Evolutionary conservation across 2,329 filamentous ascomycete genomes (phyloP), one percentile per base, ranked within the genome.

Genomic region (Aotearoamyces nothofagi): DNA sequence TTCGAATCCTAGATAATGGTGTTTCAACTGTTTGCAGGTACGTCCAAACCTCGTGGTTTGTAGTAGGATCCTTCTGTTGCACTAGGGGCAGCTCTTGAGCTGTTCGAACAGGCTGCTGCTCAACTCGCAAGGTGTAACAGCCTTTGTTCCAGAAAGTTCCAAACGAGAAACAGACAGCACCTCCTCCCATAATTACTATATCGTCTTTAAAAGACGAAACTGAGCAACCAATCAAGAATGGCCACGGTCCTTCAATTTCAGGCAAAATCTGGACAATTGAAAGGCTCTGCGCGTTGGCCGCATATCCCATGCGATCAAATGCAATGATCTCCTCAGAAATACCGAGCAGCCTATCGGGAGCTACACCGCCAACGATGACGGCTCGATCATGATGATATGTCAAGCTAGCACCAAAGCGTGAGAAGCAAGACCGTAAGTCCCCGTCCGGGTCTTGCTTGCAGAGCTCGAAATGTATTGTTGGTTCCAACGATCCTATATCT

Each of bases 91-190:
- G n/a, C n/a, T n/a, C n/a, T 24, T 8, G 4, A 10, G 2, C 13
- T 16, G 10, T 10, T 13, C 5, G 13, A 20, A 20, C n/a, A 8
- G 19, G 7, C 7, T 8, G 19, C 19, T 13, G 17, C 3, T 2
- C 15, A 9, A 22, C 8, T 10, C 7, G 14, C 9, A 44, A 14
- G 4, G 39, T 46, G 30, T 42, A 48, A 27, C 37, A 43, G 2
- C 69, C 69, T 17, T 62, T 60, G 28, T 84, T 86, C 80, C 81
- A 92, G 44, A 70, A 84, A 5, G 79, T 80, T 2, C 84, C 84
- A 64, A 92, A 92, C 0, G 81, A 84, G 56, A 92, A 92, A 49
- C 83, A 92, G 6, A 83, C 81, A 10, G 79, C 82, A 20, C 83
- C 86, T 10, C 86, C 86, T 2, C 83, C 83, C 26, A 78, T 51